Base-by-base conservation (phyloP, 139 green algal genomes). In the Axilococcus clingmanii region DNA sequence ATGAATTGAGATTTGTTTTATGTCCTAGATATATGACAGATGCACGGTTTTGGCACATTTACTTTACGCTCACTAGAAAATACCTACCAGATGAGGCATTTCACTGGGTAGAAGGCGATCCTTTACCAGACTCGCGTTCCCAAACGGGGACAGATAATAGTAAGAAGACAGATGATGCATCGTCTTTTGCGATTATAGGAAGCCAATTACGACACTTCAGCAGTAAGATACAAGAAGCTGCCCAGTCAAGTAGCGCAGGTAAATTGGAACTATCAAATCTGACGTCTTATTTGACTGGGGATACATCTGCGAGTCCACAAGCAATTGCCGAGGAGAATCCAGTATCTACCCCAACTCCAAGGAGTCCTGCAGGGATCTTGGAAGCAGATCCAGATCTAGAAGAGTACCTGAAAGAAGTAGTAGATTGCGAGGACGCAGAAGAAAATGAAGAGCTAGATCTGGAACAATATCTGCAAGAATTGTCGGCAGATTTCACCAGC, bases 1-100 rank as follows among this genome's bases (percentile, higher is more conserved):
- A 93, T 50, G 72, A 90, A 53, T 70, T 93, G 61, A 72, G 83
- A 20, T 93, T 80, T 35, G 77, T 86, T 45, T 66, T 92, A 23
- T 86, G 76, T 53, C 83, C 82, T 4, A 88, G 70, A 45, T 71
- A 77, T 44, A 87, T 92, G 82, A 67, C 50, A 5, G 83, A 92
- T 23, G 62, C 76, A 42, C 48, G 71, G 22, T 92, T 92, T 53
- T 92, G 83, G 83, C 59, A 75, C 5, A 67, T 88, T n/a, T 92
- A 92, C 59, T 92, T 89, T 48, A 69, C 51, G 2, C 63, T 88
- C 3, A 45, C 45, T 20, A 58, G 59, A 27, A 33, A 62, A 29
- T 46, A 71, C 49, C 57, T 83, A 5, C 74, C 68, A 2, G 41
- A 44, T 3, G 48, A 38, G 2, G 56, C 56, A 33, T 72, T 40